A percentile compares a stretch with the other conserved stretches of the same genome.
These are phyloP conservation scores for Deinandra increscens DNA, from an alignment of 129 eudicot species.

Conservation along the genomic window DNA sequence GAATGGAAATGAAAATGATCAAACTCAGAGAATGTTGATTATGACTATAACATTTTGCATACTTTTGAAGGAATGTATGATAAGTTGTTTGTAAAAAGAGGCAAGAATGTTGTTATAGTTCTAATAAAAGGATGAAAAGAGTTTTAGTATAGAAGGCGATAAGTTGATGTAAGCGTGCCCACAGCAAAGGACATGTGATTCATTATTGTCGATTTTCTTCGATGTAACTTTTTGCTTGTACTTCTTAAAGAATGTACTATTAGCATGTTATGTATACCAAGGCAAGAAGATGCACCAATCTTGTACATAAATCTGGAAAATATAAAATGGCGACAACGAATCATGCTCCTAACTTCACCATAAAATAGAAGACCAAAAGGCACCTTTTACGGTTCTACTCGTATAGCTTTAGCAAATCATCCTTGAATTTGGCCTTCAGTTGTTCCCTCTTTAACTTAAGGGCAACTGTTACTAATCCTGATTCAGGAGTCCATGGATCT, in stretches of 20 bases:
- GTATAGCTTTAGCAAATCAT: constrained; percentile 63
- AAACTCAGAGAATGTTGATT: background rate
- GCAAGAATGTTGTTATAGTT: constrained; percentile 5
- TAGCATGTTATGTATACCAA: background rate
- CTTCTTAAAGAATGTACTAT: background rate
- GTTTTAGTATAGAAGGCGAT: background rate
- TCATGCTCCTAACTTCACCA: constrained; percentile 2
- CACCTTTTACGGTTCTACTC: constrained; percentile 25
- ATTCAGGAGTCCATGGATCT: constrained; percentile 92
- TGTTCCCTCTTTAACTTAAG: constrained; percentile 88
- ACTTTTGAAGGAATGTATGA: background rate
- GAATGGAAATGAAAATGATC: background rate
- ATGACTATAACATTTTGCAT: background rate
- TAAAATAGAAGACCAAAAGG: background rate
- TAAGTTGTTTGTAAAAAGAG: no score
- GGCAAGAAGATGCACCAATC: constrained; percentile 18
- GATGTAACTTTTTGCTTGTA: background rate
- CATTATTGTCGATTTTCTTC: background rate
- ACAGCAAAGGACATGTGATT: no score
- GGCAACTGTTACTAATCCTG: constrained; percentile 93
- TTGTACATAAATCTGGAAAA: constrained; percentile 13
- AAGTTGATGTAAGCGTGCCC: background rate
- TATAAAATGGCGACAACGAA: background rate
- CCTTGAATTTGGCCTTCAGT: constrained; percentile 66
- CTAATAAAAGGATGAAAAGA: background rate